Conservation (phyloP, 2,329 filamentous ascomycete species). For the Pseudocercospora macadamiae region DNA sequence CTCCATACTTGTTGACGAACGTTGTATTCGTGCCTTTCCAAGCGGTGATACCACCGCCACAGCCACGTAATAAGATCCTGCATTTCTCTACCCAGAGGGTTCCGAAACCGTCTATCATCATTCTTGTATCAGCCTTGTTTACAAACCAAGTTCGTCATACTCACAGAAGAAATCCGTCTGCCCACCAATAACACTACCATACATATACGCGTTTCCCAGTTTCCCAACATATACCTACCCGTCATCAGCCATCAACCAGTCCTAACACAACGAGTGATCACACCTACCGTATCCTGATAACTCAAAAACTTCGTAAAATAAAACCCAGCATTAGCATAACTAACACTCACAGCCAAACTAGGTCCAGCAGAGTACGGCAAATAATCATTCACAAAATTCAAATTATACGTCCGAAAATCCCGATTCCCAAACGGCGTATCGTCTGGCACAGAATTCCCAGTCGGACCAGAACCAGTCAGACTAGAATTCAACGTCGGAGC, state of each 20-base stretch:
- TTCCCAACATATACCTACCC: constrained; percentile 65
- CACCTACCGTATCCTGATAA: constrained; percentile 66
- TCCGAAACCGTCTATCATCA: constrained; percentile 51
- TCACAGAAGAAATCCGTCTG: constrained; percentile 67
- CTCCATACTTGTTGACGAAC: constrained; percentile 67
- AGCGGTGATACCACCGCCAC: constrained; percentile 68
- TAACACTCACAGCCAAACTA: constrained; percentile 62
- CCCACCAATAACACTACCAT: constrained; percentile 62
- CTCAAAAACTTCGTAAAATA: constrained; percentile 68
- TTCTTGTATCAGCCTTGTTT: neutral
- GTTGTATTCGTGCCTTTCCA: constrained; percentile 56
- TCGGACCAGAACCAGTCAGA: constrained; percentile 64
- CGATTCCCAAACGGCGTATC: constrained; percentile 65
- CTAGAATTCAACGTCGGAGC: constrained; percentile 66
- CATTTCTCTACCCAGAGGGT: constrained; percentile 64
- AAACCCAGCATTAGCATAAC: constrained; percentile 67
- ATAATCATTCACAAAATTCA: constrained; percentile 67
- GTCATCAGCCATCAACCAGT: neutral
- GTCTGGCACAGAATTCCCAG: constrained; percentile 62
- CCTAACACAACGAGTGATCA: neutral
- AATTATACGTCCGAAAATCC: constrained; percentile 68
- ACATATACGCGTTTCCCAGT: constrained; percentile 67
- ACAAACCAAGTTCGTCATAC: neutral
- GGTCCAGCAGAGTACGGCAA: constrained; percentile 58
- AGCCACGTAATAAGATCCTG: constrained; percentile 59